A percentile compares a stretch with the other conserved stretches of the same genome.
phyloP scores from a whole-genome alignment of 768 basidiomycete species.

The Pholiota conissans region DNA sequence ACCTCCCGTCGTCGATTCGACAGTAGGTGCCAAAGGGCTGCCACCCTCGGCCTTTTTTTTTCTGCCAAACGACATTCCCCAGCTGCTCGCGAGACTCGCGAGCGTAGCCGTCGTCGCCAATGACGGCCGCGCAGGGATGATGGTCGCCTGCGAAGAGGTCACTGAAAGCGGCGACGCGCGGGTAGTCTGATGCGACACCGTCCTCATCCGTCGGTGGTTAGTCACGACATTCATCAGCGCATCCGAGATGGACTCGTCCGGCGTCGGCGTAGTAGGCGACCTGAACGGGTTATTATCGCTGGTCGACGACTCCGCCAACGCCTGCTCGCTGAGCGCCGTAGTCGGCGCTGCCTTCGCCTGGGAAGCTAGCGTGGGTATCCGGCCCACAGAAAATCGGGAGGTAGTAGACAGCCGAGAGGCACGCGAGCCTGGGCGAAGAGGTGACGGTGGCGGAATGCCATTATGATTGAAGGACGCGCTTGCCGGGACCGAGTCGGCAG shows the following conservation, averaged over 20 bases:
- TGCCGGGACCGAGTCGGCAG: slow-evolving; percentile 34
- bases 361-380: slow-evolving; percentile 59
- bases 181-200: slow-evolving; percentile 59
- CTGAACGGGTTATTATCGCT: slow-evolving; percentile 33
- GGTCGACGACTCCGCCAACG: slow-evolving; percentile 44
- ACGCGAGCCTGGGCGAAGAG: slow-evolving; percentile 71
- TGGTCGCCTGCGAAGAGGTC: slow-evolving; percentile 24
- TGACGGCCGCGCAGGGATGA: slow-evolving; percentile 12
- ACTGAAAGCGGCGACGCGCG: slow-evolving; percentile 47
- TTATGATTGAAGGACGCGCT: slow-evolving; percentile 19
- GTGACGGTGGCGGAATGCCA: slow-evolving; percentile 39
- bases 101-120: slow-evolving; percentile 33
- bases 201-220: slow-evolving; percentile 46
- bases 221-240: slow-evolving; percentile 50
- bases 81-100: slow-evolving; percentile 61
- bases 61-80: slow-evolving; percentile 65
- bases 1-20: slow-evolving; percentile 29
- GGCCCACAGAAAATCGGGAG: slow-evolving; percentile 65
- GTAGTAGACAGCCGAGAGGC: slow-evolving; percentile 69
- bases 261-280: slow-evolving; percentile 48
- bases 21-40: slow-evolving; percentile 22
- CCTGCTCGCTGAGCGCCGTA: slow-evolving; percentile 62
- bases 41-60: slow-evolving; percentile 41
- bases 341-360: slow-evolving; percentile 64
- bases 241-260: slow-evolving; percentile 62